Conservation (phyloP, 768 basidiomycete species). For the Mycena leptocephala region DNA sequence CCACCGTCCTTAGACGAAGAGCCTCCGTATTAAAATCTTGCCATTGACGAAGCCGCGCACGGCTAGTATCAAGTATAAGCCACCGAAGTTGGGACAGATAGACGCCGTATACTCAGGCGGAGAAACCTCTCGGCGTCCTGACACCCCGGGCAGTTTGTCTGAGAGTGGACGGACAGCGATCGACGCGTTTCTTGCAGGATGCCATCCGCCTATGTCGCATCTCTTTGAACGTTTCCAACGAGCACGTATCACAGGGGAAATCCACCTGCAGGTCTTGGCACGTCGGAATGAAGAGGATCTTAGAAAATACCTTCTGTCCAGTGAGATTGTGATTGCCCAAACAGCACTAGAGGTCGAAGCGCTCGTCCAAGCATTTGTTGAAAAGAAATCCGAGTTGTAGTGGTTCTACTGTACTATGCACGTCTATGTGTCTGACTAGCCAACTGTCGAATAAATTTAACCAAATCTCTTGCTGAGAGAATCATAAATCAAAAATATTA, state of each 20-base stretch:
- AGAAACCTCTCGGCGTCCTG: not conserved
- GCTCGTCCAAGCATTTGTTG: slow-evolving; percentile 15
- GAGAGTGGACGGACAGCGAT: not conserved
- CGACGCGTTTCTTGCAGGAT: slow-evolving; percentile 22
- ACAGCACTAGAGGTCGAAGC: slow-evolving; percentile 23
- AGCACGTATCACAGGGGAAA: slow-evolving; percentile 24
- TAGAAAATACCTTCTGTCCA: not conserved
- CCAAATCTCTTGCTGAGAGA: slow-evolving; percentile 67
- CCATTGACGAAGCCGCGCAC: not conserved
- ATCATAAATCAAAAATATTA: slow-evolving; percentile 94
- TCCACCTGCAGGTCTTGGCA: slow-evolving; percentile 9
- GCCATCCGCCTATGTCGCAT: slow-evolving; percentile 31
- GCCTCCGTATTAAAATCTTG: not conserved
- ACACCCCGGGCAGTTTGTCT: not conserved
- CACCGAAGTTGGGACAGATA: not conserved
- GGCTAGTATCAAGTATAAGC: not conserved
- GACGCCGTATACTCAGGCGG: not conserved
- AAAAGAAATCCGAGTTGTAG: not conserved
- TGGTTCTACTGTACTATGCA: not conserved
- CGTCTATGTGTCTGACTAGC: too few relatives aligned
- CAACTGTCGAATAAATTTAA: slow-evolving; percentile 28
- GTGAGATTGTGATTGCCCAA: not conserved
- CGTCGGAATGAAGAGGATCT: not conserved
- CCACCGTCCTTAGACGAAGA: not conserved
- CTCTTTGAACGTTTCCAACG: slow-evolving; percentile 15